Base-by-base conservation (phyloP, 345 rosid genomes). In the Corymbia maculata region DNA sequence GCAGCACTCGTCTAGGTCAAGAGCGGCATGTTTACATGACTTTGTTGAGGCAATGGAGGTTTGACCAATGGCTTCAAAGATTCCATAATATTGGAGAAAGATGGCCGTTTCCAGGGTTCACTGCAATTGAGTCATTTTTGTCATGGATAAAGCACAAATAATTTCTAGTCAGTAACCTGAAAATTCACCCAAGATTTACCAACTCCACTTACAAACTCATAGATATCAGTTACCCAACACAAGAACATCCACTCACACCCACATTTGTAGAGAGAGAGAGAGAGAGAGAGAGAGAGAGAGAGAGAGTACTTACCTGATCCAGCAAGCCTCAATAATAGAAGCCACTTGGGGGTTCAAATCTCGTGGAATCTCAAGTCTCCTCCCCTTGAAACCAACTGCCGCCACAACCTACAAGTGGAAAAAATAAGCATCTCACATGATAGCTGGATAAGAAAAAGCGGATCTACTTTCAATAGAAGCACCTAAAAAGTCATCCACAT, bases 91-190 rank as follows among this genome's bases (percentile, higher is more conserved):
- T 86, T 89, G 52, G 94, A 91, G 90, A 98, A 98, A 79, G 99
- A 98, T 61, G 99, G 99, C 44, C 99, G 98, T 89, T 97, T 97
- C 98, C 99, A 90, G 19, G 99, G 97, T 88, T 96, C 99, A 45
- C 99, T 98, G 92, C 91, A 92, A 70, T 70, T 17, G 82, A 70
- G 26, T 36, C 44, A 70, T 70, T 36, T 36, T 70, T 70, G 47
- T 70, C 82, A 36, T 17, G 82, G 49, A 70, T 70, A 12, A 70
- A 36, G 26, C 47, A 70, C 26, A 19, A 70, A 17, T 36, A 36
- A 36, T 17, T 17, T 5, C 26, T 70, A 70, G 26, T 70, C 0
- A 47, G 82, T 70, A 70, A 36, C 2, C 4, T 36, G 26, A 70
- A 11, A 70, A 70, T 44, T 70, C 82, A 70, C 13, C 82, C 49